Evolutionary conservation across 1,284 basidiomycete species (phyloP), one percentile per base, ranked within the genome.

Genomic region (Ganoderma boninense): DNA sequence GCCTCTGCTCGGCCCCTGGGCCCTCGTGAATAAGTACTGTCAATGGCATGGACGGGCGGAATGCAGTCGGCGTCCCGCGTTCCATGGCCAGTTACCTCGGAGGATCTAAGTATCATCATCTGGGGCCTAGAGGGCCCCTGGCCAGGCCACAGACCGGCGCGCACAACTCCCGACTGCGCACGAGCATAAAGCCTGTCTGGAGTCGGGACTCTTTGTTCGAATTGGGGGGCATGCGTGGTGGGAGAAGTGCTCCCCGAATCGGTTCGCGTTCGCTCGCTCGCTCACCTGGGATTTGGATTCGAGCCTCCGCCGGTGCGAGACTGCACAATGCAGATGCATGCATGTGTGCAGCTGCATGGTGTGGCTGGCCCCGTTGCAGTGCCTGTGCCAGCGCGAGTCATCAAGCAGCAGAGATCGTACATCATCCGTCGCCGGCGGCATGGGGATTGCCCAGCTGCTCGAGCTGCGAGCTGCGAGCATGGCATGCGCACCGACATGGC

Each of bases 41-140:
- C n/a, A n/a, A n/a, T 57, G 18, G 29, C 29, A 32, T 29, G 54
- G 29, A 35, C 32, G 18, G 8, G 11, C 65, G 65, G 65, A 57
- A 66, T 44, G 8, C 38, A 38, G 18, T 23, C 65, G 65, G 65
- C 44, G 43, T 60, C 57, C 65, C 65, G 57, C 43, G 43, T 35
- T 54, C 62, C 44, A 52, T 44, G 38, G 38, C 46, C 46, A 49
- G 46, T 43, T 43, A 18, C 23, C 13, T 52, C 49, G 23, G 13
- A 26, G 23, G 49, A 26, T 43, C 46, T 49, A 20, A 32, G 29
- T 32, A n/a, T n/a, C n/a, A 32, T 32, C 29, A 32, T 32, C 29
- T 32, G 46, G 46, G 46, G 14, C 43, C 38, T 6, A 38, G 38
- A 16, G 43, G 14, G 43, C 14, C 43, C n/a, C 20, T 49, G 46